Percentiles rank a stretch among this genome's conserved stretches.
These are phyloP conservation scores for Saururus chinensis DNA, from an alignment of 164 flowering plant species.

Conservation along the genomic window DNA sequence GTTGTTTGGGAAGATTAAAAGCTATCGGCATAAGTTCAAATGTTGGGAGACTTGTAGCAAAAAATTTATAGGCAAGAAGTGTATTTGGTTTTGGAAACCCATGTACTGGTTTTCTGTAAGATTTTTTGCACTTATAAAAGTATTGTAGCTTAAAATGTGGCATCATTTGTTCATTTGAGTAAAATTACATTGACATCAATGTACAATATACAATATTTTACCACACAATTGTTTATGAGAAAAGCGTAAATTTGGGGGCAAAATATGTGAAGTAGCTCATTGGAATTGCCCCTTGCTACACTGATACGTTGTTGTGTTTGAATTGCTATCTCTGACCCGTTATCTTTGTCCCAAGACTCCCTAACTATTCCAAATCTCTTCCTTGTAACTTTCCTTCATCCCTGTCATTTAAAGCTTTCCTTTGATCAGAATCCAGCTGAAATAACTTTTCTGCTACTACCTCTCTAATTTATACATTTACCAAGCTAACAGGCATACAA, in stretches of 20 bases:
- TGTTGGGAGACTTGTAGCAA: too few species aligned
- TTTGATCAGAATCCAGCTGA: conserved; percentile 81
- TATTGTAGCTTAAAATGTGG: conserved; percentile 21
- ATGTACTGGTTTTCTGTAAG: too few species aligned
- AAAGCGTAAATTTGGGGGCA: too few species aligned
- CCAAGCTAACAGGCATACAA: too few species aligned
- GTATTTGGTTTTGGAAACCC: conserved; percentile 25
- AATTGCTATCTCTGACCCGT: conserved; percentile 16
- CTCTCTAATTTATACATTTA: too few species aligned
- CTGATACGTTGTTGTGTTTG: neutral
- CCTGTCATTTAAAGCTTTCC: conserved; percentile 57
- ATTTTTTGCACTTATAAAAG: too few species aligned
- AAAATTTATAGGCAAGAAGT: conserved; percentile 74
- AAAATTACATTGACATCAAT: neutral
- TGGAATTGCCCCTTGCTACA: too few species aligned
- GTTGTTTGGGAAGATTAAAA: conserved; percentile 31
- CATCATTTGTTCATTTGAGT: conserved; percentile 16
- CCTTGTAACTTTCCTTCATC: conserved; percentile 37
- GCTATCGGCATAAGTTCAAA: conserved; percentile 54
- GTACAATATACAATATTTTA: too few species aligned
- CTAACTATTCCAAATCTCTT: conserved; percentile 58
- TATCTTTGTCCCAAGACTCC: conserved; percentile 48
- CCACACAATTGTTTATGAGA: too few species aligned
- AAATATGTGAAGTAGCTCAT: too few species aligned
- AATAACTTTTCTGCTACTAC: conserved; percentile 58